Evolutionary conservation across 1,139 yeast genomes (phyloP), one percentile per base, ranked within the genome.

Genomic region (Geotrichum macrosporum): DNA sequence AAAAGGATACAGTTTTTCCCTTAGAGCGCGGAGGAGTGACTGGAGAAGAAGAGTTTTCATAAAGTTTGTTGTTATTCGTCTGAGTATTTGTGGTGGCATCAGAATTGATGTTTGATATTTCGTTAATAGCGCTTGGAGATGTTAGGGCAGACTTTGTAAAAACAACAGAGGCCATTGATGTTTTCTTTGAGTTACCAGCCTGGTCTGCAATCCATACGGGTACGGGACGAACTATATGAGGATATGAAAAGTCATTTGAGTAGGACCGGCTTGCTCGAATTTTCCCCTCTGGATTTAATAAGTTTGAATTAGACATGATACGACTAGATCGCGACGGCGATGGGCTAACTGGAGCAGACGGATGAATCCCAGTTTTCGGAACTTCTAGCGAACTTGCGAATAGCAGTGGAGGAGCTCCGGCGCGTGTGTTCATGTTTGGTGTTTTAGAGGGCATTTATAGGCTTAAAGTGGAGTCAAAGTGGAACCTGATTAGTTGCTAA

Each of bases 131-230:
- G 33, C n/a, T 6, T 13, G 13, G 36, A 10, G 22, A 16, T n/a
- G 20, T 9, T n/a, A 21, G 8, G 3, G 41, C 12, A 18, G 41
- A 9, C 19, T 18, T 13, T 16, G 40, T 24, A 2, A 21, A 36
- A 22, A 13, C 31, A 20, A 19, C 46, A 10, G 46, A 20, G 6
- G 50, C 42, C 15, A 21, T 22, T 10, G 44, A 27, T 9, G 46
- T 41, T 26, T 32, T 35, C 34, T 41, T 39, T 4, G 36, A 27
- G 12, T 16, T 26, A 5, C 43, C 44, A 8, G 48, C 24, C 21
- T 35, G 32, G 37, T 45, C 50, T 19, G 46, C 50, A 12, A 46
- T 36, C 50, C 50, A 46, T 3, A 46, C 50, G 2, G 50, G 50
- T 2, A 41, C 24, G 9, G 50, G 50, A n/a, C 50, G 20, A 4